phyloP scores from a whole-genome alignment of 305 asterid genomes.

The Fraxinus greggii region DNA sequence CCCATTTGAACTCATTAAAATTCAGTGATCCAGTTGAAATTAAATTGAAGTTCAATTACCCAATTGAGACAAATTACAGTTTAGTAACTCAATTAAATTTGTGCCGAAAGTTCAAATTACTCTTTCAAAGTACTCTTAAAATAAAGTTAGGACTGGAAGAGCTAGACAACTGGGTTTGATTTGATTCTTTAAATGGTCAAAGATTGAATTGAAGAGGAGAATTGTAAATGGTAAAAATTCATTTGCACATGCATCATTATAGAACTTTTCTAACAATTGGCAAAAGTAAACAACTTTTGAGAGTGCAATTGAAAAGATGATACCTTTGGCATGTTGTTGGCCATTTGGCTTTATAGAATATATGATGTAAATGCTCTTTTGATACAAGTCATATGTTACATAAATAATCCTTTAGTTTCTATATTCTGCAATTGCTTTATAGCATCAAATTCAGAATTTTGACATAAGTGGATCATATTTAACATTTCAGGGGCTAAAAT shows the following conservation, averaged over 20 bases:
- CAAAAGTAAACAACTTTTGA: background rate
- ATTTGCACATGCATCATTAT: background rate
- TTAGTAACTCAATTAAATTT: background rate
- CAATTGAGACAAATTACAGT: background rate
- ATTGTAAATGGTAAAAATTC: background rate
- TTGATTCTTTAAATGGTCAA: constrained; percentile 13
- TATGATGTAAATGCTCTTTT: constrained; percentile 9
- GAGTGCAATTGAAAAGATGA: background rate
- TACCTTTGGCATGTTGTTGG: constrained; percentile 1
- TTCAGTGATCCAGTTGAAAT: background rate
- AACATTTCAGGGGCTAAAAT: background rate
- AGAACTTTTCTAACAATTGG: background rate
- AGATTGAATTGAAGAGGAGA: background rate
- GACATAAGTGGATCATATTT: background rate
- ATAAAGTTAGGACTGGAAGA: background rate
- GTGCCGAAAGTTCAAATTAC: background rate
- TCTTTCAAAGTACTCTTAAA: constrained; percentile 18
- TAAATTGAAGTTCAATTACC: background rate
- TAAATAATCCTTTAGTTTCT: background rate
- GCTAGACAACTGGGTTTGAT: constrained; percentile 4
- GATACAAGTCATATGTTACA: background rate
- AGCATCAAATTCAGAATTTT: background rate
- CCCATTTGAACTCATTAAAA: too few species aligned
- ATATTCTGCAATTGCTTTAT: background rate
- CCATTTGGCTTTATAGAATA: constrained; percentile 15